A percentile compares a stretch with the other conserved stretches of the same genome.
These are phyloP conservation scores for Coemansia sp. DNA, from an alignment of 192 early-diverging fungal genomes.

Conservation along the genomic window DNA sequence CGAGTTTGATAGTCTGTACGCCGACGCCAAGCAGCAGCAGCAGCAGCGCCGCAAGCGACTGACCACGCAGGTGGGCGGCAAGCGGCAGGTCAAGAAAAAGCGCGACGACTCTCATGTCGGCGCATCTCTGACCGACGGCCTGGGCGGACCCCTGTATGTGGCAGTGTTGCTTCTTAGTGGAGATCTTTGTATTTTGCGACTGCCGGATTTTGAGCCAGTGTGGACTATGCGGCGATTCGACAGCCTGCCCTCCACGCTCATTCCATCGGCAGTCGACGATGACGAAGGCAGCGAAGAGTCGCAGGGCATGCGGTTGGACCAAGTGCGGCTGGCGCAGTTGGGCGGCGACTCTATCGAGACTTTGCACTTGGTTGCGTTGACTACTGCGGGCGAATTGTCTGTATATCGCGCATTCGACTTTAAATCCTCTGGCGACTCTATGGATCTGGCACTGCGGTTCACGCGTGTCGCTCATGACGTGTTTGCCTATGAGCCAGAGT, in stretches of 20 bases:
- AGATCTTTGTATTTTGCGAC: slow-evolving; percentile 28
- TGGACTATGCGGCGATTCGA: slow-evolving; percentile 45
- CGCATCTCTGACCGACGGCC: not conserved
- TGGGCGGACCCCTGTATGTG: slow-evolving; percentile 22
- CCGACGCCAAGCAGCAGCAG: slow-evolving; percentile 19
- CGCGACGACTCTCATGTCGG: not conserved
- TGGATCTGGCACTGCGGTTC: slow-evolving; percentile 35
- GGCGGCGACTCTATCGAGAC: slow-evolving; percentile 32
- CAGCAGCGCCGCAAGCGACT: slow-evolving; percentile 23
- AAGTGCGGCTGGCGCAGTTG: slow-evolving; percentile 38
- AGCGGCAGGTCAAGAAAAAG: slow-evolving; percentile 17
- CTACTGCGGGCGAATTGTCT: slow-evolving; percentile 39
- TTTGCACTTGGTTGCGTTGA: slow-evolving; percentile 30
- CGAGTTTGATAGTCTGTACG: slow-evolving; percentile 46
- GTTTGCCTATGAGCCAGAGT: slow-evolving; percentile 45
- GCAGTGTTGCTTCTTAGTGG: slow-evolving; percentile 18
- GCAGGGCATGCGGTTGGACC: slow-evolving; percentile 28
- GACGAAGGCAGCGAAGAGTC: slow-evolving; percentile 14
- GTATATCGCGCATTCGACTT: slow-evolving; percentile 51
- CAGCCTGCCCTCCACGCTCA: slow-evolving; percentile 28
- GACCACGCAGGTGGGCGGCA: not conserved
- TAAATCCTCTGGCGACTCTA: slow-evolving; percentile 13
- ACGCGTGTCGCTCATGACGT: slow-evolving; percentile 35
- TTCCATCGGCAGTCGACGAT: not conserved
- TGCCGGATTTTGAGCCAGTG: slow-evolving; percentile 39